Evolutionary conservation across 2,329 filamentous ascomycete genomes (phyloP).

Genomic region (Phaeoacremonium minimum): DNA sequence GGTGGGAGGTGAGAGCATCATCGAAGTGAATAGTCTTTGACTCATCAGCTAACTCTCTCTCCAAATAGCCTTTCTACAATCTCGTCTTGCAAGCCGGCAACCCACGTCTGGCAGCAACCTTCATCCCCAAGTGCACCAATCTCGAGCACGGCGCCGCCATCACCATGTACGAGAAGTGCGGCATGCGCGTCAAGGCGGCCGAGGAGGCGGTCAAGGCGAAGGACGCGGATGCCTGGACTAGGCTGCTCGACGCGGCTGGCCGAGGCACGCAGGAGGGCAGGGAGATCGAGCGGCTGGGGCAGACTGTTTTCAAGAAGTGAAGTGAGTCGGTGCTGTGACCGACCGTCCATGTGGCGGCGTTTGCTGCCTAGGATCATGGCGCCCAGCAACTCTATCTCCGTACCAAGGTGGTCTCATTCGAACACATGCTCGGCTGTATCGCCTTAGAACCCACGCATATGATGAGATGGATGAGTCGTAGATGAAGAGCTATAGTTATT

Average conservation of each 20-base stretch:
- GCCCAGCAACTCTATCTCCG: no score
- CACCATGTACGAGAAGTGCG: conserved; percentile 95
- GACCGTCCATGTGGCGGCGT: no score
- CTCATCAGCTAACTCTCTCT: background rate
- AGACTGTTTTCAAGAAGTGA: conserved; percentile 51
- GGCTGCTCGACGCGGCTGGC: conserved; percentile 69
- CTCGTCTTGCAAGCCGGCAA: conserved; percentile 86
- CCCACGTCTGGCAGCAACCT: conserved; percentile 74
- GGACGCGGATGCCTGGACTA: conserved; percentile 70
- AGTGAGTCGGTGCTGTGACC: no score
- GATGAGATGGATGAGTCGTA: no score
- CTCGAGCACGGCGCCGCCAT: conserved; percentile 67
- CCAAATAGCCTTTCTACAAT: conserved; percentile 77
- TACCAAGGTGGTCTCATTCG: no score
- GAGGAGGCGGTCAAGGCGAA: conserved; percentile 85
- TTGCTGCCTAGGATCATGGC: no score
- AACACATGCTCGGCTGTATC: no score
- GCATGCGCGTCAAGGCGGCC: conserved; percentile 80
- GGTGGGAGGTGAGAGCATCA: conserved; percentile 83
- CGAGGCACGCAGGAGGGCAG: conserved; percentile 60
- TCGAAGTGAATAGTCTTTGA: conserved; percentile 1
- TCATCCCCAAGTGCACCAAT: conserved; percentile 81
- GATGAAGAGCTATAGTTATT: no score
- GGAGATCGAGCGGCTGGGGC: conserved; percentile 78
- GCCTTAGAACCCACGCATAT: no score